Base-by-base conservation (phyloP, 805 yeast species). In the Lipomyces spencermartinsiae region DNA sequence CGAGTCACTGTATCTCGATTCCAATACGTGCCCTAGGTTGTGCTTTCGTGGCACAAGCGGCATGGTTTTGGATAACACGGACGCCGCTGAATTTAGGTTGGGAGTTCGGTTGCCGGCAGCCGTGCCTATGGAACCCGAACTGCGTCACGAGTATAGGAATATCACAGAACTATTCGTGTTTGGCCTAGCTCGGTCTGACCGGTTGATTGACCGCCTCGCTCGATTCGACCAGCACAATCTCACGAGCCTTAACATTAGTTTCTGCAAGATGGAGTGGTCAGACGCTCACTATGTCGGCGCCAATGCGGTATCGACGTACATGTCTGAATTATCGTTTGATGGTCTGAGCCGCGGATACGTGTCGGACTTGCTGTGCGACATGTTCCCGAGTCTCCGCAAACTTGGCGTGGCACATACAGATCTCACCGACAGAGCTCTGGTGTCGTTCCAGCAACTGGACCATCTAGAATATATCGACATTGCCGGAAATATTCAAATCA, bases 191-290 rank as follows among this genome's bases (percentile, higher is more conserved):
- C 16, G 49, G 49, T 16, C 19, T 43, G 22, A n/a, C 5, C 19
- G 7, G 4, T 7, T 43, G n/a, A 43, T 43, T 7, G 49, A 43
- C 22, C 49, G 49, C 3, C 49, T 43, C 8, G 49, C 10, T 16
- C 49, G 49, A 19, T 43, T 43, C 7, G 49, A 43, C 22, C 49
- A n/a, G 49, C 49, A 43, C 49, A 43, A 43, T 43, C 49, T 43
- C 22, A 43, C 49, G 49, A 43, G 49, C 49, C 22, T 43, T 4
- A 43, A 43, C 49, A 43, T 43, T 43, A 43, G 49, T 43, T 43
- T 43, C n/a, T 43, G 49, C n/a, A 16, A 19, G 7, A 43, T 43
- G 7, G 49, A 43, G 16, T 43, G 49, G 49, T 43, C 22, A 16
- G n/a, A n/a, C n/a, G 49, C 8, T 2, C 9, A 16, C 16, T 5